Evolutionary conservation across 345 rosid species (phyloP).

Genomic region (Eucalyptus rudis): DNA sequence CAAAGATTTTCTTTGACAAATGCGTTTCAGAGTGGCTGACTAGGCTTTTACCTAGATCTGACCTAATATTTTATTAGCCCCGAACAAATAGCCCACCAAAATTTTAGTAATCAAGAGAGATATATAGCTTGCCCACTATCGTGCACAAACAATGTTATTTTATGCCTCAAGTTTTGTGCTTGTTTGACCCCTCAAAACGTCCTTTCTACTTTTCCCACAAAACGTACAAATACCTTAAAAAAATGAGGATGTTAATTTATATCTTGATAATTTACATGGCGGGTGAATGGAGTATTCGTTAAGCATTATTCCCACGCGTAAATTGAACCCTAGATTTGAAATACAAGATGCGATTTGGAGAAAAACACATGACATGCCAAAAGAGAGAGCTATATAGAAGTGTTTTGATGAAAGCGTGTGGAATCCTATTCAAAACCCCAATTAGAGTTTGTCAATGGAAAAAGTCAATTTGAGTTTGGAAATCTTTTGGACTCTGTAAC

Average conservation of each 20-base stretch:
- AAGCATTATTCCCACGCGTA: not conserved
- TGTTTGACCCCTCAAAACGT: not conserved
- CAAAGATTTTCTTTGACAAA: conserved; percentile 13
- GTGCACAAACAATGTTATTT: not conserved
- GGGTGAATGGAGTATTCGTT: not conserved
- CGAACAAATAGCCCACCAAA: not conserved
- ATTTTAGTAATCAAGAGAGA: not conserved
- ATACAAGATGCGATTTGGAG: not conserved
- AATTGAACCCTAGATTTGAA: not conserved
- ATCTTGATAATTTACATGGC: not conserved
- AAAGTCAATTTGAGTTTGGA: not conserved
- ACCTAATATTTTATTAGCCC: not conserved
- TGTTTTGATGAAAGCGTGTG: not conserved
- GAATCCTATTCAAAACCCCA: not conserved
- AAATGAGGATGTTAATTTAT: not conserved
- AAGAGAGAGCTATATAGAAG: not conserved
- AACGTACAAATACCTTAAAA: not conserved
- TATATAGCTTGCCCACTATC: not conserved
- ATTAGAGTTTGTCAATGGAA: not conserved
- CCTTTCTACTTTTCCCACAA: not conserved
- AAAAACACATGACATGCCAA: not conserved
- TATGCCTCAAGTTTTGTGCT: not conserved
- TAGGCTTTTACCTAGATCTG: not conserved
- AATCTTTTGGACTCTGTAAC: not conserved
- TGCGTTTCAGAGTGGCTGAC: not conserved